Evolutionary conservation across 805 yeast genomes (phyloP).

Genomic region (Metschnikowia sp.): DNA sequence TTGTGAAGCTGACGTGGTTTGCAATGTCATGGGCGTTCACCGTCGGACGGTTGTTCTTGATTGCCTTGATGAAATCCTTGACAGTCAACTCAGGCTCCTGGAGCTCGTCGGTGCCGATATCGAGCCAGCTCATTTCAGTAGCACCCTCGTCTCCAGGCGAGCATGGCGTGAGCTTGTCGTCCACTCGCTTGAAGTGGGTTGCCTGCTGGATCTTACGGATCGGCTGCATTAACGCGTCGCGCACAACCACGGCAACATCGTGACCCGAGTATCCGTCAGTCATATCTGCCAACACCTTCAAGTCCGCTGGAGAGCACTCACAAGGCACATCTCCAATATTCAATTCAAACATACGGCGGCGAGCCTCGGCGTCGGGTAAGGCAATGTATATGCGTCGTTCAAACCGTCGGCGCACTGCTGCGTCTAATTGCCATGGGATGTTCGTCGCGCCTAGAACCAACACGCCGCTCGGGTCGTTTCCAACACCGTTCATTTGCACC

Average conservation of each 20-base stretch:
- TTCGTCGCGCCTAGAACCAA: slow-evolving; percentile 95
- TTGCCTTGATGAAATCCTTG: slow-evolving; percentile 90
- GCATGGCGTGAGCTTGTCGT: slow-evolving; percentile 75
- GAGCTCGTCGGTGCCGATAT: slow-evolving; percentile 82
- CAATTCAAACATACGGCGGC: slow-evolving; percentile 90
- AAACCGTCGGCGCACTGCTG: slow-evolving; percentile 95
- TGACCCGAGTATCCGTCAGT: slow-evolving; percentile 98
- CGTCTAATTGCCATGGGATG: slow-evolving; percentile 98
- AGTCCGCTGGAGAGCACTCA: slow-evolving; percentile 68
- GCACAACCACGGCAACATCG: slow-evolving; percentile 92
- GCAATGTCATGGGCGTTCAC: slow-evolving; percentile 81
- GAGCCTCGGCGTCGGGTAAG: slow-evolving; percentile 88
- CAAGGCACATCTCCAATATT: slow-evolving; percentile 92
- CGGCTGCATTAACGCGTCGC: slow-evolving; percentile 98
- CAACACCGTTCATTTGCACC: slow-evolving; percentile 99
- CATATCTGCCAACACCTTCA: slow-evolving; percentile 77
- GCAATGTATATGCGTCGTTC: slow-evolving; percentile 94
- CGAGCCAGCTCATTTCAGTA: slow-evolving; percentile 89
- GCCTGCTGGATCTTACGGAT: slow-evolving; percentile 93
- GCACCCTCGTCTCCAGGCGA: slow-evolving; percentile 95
- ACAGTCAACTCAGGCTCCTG: slow-evolving; percentile 86
- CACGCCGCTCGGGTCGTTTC: slow-evolving; percentile 90
- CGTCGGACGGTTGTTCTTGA: slow-evolving; percentile 89
- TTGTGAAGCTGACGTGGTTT: slow-evolving; percentile 83
- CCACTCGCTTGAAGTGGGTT: slow-evolving; percentile 80